A percentile compares a stretch with the other conserved stretches of the same genome.
phyloP scores from a whole-genome alignment of 495 filamentous ascomycete genomes.

The Penicillium nucicola region DNA sequence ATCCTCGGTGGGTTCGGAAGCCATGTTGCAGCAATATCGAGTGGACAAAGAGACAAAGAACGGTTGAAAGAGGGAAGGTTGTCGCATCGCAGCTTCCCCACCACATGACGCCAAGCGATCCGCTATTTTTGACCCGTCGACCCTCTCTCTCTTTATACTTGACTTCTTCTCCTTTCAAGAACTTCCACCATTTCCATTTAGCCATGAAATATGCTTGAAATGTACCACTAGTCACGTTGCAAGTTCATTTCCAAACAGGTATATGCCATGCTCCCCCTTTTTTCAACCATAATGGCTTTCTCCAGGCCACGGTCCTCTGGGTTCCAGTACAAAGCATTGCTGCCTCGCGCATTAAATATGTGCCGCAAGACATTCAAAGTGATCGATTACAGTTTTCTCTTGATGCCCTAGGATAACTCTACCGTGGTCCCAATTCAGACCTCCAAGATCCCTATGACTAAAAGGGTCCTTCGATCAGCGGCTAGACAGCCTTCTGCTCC shows the following conservation, averaged over 20 bases:
- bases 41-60: slow-evolving; percentile 1
- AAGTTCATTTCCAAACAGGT: no score
- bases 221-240: no score
- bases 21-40: slow-evolving; percentile 23
- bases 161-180: background rate
- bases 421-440: no score
- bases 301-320: no score
- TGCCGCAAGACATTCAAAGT: background rate
- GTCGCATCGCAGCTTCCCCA: slow-evolving; percentile 32
- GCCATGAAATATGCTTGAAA: no score
- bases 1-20: slow-evolving; percentile 43
- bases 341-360: no score
- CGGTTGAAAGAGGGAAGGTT: background rate
- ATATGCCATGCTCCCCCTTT: no score
- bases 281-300: background rate
- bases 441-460: no score
- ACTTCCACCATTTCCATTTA: no score
- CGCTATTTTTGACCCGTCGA: slow-evolving; percentile 5
- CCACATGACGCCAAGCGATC: slow-evolving; percentile 37
- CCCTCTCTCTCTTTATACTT: background rate
- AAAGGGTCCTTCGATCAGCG: no score
- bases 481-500: no score
- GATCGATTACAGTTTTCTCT: background rate
- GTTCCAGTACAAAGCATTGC: background rate
- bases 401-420: background rate